Evolutionary conservation across 305 asterid species (phyloP).

Genomic region (Rubia tinctorum): DNA sequence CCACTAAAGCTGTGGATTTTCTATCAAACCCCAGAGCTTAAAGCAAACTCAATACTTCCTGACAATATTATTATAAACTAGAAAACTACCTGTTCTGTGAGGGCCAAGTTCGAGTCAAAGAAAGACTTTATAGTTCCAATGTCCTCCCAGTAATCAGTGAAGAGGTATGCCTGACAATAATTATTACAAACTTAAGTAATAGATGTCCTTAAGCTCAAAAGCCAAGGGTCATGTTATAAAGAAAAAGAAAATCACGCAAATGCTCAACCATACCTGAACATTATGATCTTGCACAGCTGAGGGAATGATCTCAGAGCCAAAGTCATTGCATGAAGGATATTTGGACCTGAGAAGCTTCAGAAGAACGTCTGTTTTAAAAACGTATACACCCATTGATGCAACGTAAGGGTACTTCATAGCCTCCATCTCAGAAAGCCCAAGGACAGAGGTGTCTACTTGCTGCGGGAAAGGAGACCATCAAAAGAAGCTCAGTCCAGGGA

Average conservation of each 20-base stretch:
- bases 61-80: background rate
- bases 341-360: constrained; percentile 54
- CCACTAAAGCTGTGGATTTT: background rate
- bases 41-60: background rate
- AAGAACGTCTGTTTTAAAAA: constrained; percentile 73
- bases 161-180: constrained; percentile 66
- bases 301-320: constrained; percentile 96
- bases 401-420: constrained; percentile 63
- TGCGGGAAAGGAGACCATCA: constrained; percentile 26
- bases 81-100: constrained; percentile 68
- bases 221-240: background rate
- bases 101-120: constrained; percentile 91
- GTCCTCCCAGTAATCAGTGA: constrained; percentile 90
- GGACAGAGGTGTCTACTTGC: constrained; percentile 85
- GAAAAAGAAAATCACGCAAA: background rate
- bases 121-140: constrained; percentile 82
- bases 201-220: background rate
- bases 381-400: constrained; percentile 98
- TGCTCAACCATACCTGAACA: constrained; percentile 58
- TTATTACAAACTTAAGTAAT: constrained; percentile 16
- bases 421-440: constrained; percentile 70
- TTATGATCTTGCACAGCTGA: constrained; percentile 78
- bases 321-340: constrained; percentile 84
- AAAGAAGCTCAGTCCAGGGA: constrained; percentile 9
- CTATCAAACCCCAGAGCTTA: background rate